phyloP scores from a whole-genome alignment of 1,284 basidiomycete genomes.

The Ceratobasidium sp. region DNA sequence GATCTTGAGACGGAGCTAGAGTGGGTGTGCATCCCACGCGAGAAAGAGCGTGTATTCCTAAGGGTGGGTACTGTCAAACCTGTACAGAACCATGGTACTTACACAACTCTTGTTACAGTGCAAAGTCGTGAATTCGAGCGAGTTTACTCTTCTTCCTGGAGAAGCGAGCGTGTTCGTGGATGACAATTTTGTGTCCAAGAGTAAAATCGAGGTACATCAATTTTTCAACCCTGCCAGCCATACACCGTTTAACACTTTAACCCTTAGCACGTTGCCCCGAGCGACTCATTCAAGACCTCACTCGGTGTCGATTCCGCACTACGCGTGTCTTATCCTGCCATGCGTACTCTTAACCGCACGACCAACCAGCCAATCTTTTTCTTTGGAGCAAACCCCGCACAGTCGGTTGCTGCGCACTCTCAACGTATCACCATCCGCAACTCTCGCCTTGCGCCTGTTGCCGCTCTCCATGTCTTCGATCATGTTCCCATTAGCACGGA shows the following conservation, averaged over 20 bases:
- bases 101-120: slow-evolving; percentile 7
- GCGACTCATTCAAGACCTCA: slow-evolving; percentile 47
- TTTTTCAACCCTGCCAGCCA: slow-evolving; percentile 13
- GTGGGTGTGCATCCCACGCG: slow-evolving; percentile 49
- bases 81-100: neutral
- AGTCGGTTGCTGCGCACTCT: slow-evolving; percentile 47
- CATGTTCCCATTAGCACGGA: slow-evolving; percentile 52
- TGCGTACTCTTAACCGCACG: slow-evolving; percentile 48
- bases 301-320: slow-evolving; percentile 48
- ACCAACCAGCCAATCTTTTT: slow-evolving; percentile 40
- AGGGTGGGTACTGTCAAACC: neutral
- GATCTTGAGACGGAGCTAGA: slow-evolving; percentile 49
- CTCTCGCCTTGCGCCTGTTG: slow-evolving; percentile 45
- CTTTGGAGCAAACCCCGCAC: slow-evolving; percentile 39
- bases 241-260: slow-evolving; percentile 9
- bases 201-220: slow-evolving; percentile 13
- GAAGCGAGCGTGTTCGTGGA: slow-evolving; percentile 50
- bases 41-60: slow-evolving; percentile 21
- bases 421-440: slow-evolving; percentile 52
- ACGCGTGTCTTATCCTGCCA: slow-evolving; percentile 51
- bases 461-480: slow-evolving; percentile 49
- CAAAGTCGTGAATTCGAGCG: slow-evolving; percentile 43
- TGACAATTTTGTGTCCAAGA: slow-evolving; percentile 50
- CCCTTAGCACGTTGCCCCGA: slow-evolving; percentile 41
- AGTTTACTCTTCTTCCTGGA: slow-evolving; percentile 48